A percentile compares a stretch with the other conserved stretches of the same genome.
Conservation (phyloP, 1,139 yeast genomes). For the Yamadazyma jaroonii region DNA sequence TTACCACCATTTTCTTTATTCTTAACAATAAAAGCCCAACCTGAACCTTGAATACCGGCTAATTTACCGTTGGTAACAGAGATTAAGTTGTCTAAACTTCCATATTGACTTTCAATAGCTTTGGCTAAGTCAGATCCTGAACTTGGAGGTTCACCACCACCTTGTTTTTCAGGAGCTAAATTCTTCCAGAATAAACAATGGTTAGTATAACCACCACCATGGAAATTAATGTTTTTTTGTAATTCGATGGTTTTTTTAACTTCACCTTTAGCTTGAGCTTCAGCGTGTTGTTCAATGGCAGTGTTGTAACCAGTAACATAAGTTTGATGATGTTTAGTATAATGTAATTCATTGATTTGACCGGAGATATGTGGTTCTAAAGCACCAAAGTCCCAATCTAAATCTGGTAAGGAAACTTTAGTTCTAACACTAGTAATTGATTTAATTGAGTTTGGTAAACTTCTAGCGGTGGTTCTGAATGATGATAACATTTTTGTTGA, state of each 20-base stretch:
- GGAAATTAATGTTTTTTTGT: conserved; percentile 40
- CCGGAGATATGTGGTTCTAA: conserved; percentile 45
- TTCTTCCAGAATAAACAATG: conserved; percentile 45
- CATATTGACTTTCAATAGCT: conserved; percentile 37
- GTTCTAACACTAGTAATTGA: conserved; percentile 16
- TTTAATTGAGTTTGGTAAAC: conserved; percentile 3
- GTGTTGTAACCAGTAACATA: conserved; percentile 42
- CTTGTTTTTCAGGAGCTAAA: conserved; percentile 39
- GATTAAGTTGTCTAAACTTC: conserved; percentile 40
- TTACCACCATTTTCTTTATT: conserved; percentile 37
- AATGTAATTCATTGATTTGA: conserved; percentile 39
- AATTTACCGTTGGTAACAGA: conserved; percentile 36
- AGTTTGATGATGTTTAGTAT: conserved; percentile 43
- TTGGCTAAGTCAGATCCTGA: conserved; percentile 30
- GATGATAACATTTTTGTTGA: conserved; percentile 6
- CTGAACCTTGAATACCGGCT: conserved; percentile 47
- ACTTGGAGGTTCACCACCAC: conserved; percentile 41
- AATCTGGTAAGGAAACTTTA: conserved; percentile 33
- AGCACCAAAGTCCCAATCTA: conserved; percentile 41
- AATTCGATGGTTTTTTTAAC: conserved; percentile 35
- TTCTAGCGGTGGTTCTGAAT: conserved; percentile 2
- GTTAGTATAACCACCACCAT: conserved; percentile 47
- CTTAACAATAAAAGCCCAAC: conserved; percentile 49
- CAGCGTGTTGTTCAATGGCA: conserved; percentile 35
- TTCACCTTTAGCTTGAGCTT: conserved; percentile 35